phyloP scores from a whole-genome alignment of 805 yeast species.

The Torulaspora franciscae region DNA sequence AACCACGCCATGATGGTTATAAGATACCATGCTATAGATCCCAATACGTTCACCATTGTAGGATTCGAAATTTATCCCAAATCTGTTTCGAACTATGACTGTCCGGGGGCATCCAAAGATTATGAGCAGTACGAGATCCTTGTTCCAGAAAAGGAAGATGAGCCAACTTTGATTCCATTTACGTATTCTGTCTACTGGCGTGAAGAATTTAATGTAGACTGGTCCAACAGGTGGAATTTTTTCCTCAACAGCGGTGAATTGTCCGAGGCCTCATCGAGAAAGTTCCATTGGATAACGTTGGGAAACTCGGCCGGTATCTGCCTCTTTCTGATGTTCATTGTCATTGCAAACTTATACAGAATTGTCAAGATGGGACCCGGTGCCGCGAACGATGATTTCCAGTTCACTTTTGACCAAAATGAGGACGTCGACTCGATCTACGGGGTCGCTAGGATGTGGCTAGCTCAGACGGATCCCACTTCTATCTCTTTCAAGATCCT shows the following conservation, averaged over 20 bases:
- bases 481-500: conserved; percentile 35
- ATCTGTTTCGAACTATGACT: conserved; percentile 59
- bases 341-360: conserved; percentile 50
- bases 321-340: conserved; percentile 55
- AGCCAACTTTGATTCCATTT: conserved; percentile 54
- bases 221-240: conserved; percentile 68
- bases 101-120: conserved; percentile 69
- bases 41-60: conserved; percentile 55
- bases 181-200: conserved; percentile 88
- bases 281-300: conserved; percentile 74
- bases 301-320: conserved; percentile 66
- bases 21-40: conserved; percentile 55
- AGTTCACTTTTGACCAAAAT: conserved; percentile 18
- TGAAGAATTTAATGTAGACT: conserved; percentile 63
- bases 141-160: conserved; percentile 36
- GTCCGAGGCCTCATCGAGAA: conserved; percentile 38
- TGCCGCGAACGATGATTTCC: conserved; percentile 23
- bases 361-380: conserved; percentile 26
- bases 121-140: conserved; percentile 54
- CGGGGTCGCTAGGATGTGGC: conserved; percentile 51
- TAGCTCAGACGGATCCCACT: conserved; percentile 39
- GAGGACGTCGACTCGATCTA: conserved; percentile 27
- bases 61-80: conserved; percentile 89
- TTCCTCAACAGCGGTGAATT: conserved; percentile 54
- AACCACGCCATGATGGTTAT: conserved; percentile 80